Base-by-base conservation (phyloP, 371 early-diverging fungal species). In the Mucor piriformis region DNA sequence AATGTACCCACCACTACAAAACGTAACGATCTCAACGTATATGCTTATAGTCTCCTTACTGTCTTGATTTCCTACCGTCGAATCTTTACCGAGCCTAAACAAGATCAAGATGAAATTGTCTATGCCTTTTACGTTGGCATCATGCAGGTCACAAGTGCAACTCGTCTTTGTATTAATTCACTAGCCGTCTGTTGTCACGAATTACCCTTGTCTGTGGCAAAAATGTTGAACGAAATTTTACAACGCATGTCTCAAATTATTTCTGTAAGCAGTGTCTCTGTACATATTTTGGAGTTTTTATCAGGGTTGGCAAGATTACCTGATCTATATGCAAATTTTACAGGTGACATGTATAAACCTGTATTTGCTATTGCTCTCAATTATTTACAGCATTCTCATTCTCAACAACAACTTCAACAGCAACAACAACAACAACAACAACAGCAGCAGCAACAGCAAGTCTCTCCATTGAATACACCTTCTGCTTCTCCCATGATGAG, bases 291-390 rank as follows among this genome's bases (percentile, higher is more conserved):
- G 25, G 96, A 96, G 73, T 96, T 96, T 67, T 76, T 96, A 18
- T 90, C 92, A 15, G 83, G 88, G 0, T 73, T 98, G 7, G 93
- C 94, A 7, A 82, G 92, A 13, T 69, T 92, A n/a, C 94, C 93
- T 4, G 73, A 80, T 25, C 63, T 98, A 1, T 91, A 90, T 63
- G 84, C 86, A 25, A 94, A 95, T 72, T 90, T 95, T 44, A 89
- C 87, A 0, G 90, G 90, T 18, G 79, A 74, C 25, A 95, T 95
- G 69, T 93, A 90, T 61, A 90, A 88, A 59, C 81, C 88, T 24
- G 87, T 98, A n/a, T 95, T 97, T 81, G 93, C 91, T 3, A 94
- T 97, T 57, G 93, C 95, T 0, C 70, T 95, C 27, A 91, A 93
- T 59, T 95, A 95, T 68, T 90, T 97, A 27, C 90, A 91, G 49